Base-by-base conservation (phyloP, 257 asterid genomes). In the Nicotiana otophora region DNA sequence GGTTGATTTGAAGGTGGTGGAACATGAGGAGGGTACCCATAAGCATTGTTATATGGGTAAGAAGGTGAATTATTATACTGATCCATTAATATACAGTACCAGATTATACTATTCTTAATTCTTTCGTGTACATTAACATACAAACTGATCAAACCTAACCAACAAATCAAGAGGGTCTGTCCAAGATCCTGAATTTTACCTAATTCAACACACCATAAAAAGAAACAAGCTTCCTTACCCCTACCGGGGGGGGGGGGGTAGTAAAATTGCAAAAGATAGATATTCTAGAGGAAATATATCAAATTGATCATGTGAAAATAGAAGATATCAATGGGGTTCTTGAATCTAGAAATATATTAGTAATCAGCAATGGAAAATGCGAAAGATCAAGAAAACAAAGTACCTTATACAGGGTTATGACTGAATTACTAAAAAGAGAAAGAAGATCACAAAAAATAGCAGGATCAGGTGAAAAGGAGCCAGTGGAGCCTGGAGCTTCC, bases 11-110 rank as follows among this genome's bases (percentile, higher is more conserved):
- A 81, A 78, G 88, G 53, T 14, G 93, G 91, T 51, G 88, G 63
- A 68, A 89, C 84, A 23, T 60, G 69, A 78, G 81, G 85, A 84
- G 93, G 83, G 77, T 91, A 90, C 78, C 89, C 93, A 88, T 89
- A 91, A 33, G 83, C 70, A 51, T 83, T 89, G 60, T 87, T 87
- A 85, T 91, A 88, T 55, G 94, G 95, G 86, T 87, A 91, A 83
- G 90, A 84, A 74, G 91, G 81, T 85, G 91, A 87, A 84, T 89
- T 84, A 82, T 86, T 86, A 53, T 89, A 85, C 82, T 90, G 85
- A 42, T 93, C 97, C 98, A 96, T 96, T 72, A 77, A 8, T 80
- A 36, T 66, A 82, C 83, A 67, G 63, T 77, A 80, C 78, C 58
- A 83, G 33, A 53, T 74, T 55, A 46, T 42, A 60, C 57, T 74